Evolutionary conservation across 2,329 filamentous ascomycete genomes (phyloP), one percentile per base, ranked within the genome.

Genomic region (Lachnellula hyalina): DNA sequence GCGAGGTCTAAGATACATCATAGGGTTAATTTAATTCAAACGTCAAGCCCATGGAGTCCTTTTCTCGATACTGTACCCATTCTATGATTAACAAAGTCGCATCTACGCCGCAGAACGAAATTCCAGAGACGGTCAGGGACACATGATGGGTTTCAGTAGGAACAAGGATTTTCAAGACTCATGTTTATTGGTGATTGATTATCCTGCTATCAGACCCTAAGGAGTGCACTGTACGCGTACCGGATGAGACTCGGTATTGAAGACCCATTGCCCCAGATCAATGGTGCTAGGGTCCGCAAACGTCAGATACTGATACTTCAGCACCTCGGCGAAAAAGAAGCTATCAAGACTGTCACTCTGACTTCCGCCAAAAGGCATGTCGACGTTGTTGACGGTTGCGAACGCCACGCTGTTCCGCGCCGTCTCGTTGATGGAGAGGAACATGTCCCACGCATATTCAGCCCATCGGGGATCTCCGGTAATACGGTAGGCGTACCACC

Each of bases 261-360:
- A 59, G 12, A 53, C 47, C 71, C 75, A 86, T 9, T 85, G 75
- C 67, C 87, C 84, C 65, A 87, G 68, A 66, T 77, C 84, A 35
- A 85, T 72, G 23, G 79, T 61, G 23, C 75, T 73, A 0, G 86
- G 83, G 55, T 84, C 79, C 25, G 83, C 82, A 68, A 89, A 96
- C 49, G 94, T 86, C 62, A 93, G 68, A 72, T 87, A 93, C 52
- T 80, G 74, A 68, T 94, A 93, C 76, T 95, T 94, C 68, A 94
- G 70, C 60, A 90, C 86, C 74, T 94, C 89, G 0, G 89, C 89
- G 68, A 93, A 89, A 76, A 87, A 85, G 73, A 92, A 94, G 65
- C 86, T 90, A 74, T 94, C 87, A 76, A 90, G 86, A 67, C 85
- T 84, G 67, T 94, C 81, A 36, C 72, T 69, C 55, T 78, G 81